Conservation (phyloP, 257 asterid species). For the Cynanchum wilfordii region DNA sequence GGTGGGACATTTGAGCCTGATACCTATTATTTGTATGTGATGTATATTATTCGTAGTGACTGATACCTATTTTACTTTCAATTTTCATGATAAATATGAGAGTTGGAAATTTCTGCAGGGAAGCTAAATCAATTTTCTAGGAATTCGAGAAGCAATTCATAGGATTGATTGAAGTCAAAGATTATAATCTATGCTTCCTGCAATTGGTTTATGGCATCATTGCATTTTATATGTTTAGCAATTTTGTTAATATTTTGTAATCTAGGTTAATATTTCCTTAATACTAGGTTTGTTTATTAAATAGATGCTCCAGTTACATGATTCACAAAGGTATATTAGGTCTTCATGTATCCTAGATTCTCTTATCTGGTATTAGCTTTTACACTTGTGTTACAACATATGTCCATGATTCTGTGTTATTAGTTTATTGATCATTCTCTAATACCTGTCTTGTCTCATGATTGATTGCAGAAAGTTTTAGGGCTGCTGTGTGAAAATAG, state of each 20-base stretch:
- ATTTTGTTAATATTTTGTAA: not conserved
- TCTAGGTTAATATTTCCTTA: not conserved
- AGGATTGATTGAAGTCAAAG: not conserved
- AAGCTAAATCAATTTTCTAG: not conserved
- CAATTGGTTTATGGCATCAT: not conserved
- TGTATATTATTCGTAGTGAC: not conserved
- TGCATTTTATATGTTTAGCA: not conserved
- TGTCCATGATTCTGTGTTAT: not conserved
- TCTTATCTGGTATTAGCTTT: not conserved
- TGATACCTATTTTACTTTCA: no score
- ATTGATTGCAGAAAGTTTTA: not conserved
- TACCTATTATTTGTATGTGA: not conserved
- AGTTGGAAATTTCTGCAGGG: not conserved
- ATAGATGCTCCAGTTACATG: not conserved
- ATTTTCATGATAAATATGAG: not conserved
- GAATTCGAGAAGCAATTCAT: not conserved
- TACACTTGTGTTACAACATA: not conserved
- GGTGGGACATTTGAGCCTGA: not conserved
- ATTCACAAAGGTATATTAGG: not conserved
- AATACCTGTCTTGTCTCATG: not conserved
- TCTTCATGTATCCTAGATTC: not conserved
- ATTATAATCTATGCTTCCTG: not conserved
- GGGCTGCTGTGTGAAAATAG: not conserved
- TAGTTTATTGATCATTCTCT: not conserved
- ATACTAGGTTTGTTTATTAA: not conserved